phyloP scores from a whole-genome alignment of 441 rosid genomes.

The Omphalea diandra region DNA sequence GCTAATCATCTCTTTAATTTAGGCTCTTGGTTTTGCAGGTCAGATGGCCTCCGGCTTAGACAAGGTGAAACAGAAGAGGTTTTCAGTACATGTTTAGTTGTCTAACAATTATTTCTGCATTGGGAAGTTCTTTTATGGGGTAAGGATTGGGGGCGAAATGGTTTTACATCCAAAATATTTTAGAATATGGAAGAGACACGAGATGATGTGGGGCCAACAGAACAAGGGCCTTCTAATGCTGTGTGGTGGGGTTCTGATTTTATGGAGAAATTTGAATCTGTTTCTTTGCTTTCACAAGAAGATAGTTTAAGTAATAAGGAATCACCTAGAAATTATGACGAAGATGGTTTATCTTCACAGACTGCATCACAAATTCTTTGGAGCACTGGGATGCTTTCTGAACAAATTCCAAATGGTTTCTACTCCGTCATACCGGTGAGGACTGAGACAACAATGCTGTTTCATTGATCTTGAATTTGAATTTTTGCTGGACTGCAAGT shows the following conservation, averaged over 20 bases:
- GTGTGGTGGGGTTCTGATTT: slow-evolving; percentile 89
- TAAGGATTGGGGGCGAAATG: slow-evolving; percentile 62
- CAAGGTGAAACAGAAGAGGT: slow-evolving; percentile 32
- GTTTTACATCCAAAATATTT: slow-evolving; percentile 46
- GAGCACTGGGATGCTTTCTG: slow-evolving; percentile 86
- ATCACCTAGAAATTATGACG: slow-evolving; percentile 62
- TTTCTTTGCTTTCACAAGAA: slow-evolving; percentile 76
- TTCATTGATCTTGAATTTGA: not conserved
- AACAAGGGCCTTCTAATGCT: slow-evolving; percentile 69
- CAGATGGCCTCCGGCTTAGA: slow-evolving; percentile 54
- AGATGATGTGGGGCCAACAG: slow-evolving; percentile 72
- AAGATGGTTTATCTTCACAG: slow-evolving; percentile 62
- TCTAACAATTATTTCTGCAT: slow-evolving; percentile 32
- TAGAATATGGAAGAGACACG: slow-evolving; percentile 80
- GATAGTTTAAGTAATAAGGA: slow-evolving; percentile 55
- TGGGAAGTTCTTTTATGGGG: slow-evolving; percentile 46
- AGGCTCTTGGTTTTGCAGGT: slow-evolving; percentile 38
- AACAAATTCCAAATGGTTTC: slow-evolving; percentile 88
- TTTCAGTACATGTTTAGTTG: slow-evolving; percentile 34
- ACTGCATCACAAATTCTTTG: slow-evolving; percentile 92
- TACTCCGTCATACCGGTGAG: slow-evolving; percentile 90
- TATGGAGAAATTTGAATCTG: slow-evolving; percentile 74
- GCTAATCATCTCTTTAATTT: slow-evolving; percentile 3
- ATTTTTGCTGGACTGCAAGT: not conserved
- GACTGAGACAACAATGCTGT: not conserved